A percentile compares a stretch with the other conserved stretches of the same genome.
These are phyloP conservation scores for Aspergillus arachidicola DNA, from an alignment of 2,329 filamentous ascomycete genomes.

Conservation along the genomic window DNA sequence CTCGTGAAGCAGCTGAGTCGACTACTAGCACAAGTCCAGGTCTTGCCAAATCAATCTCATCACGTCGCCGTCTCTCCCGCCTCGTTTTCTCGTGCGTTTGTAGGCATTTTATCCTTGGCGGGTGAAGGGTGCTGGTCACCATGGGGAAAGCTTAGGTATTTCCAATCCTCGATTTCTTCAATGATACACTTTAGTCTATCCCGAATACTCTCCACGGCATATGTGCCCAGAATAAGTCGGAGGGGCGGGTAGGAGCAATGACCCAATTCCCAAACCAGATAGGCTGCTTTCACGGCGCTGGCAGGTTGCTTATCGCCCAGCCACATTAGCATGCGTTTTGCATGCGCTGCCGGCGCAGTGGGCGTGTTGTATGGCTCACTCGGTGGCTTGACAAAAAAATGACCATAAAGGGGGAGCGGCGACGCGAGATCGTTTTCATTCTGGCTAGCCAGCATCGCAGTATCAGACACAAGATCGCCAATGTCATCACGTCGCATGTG, in stretches of 20 bases:
- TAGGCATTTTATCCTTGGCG: slow-evolving; percentile 9
- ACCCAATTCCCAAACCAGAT: slow-evolving; percentile 90
- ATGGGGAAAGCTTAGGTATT: slow-evolving; percentile 72
- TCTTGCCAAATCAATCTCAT: background rate
- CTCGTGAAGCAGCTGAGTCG: background rate
- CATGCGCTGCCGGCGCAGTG: slow-evolving; percentile 83
- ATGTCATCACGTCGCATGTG: slow-evolving; percentile 81
- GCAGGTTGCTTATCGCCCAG: slow-evolving; percentile 89
- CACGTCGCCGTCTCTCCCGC: slow-evolving; percentile 1
- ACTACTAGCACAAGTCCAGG: background rate
- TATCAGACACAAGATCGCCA: slow-evolving; percentile 34
- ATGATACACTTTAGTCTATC: slow-evolving; percentile 88
- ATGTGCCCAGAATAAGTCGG: slow-evolving; percentile 82
- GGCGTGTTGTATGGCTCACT: slow-evolving; percentile 78
- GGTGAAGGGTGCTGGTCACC: slow-evolving; percentile 31
- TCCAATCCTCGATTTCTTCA: slow-evolving; percentile 94
- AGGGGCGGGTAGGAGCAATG: slow-evolving; percentile 94
- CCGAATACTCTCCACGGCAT: slow-evolving; percentile 92
- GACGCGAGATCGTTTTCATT: slow-evolving; percentile 37
- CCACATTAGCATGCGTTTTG: slow-evolving; percentile 91
- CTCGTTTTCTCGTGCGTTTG: slow-evolving; percentile 1
- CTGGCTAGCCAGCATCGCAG: slow-evolving; percentile 23
- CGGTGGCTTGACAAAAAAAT: slow-evolving; percentile 86
- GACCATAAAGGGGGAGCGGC: slow-evolving; percentile 79
- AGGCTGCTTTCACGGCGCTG: slow-evolving; percentile 87